Base-by-base conservation (phyloP, 2,329 filamentous ascomycete species). In the Lachnellula willkommii region DNA sequence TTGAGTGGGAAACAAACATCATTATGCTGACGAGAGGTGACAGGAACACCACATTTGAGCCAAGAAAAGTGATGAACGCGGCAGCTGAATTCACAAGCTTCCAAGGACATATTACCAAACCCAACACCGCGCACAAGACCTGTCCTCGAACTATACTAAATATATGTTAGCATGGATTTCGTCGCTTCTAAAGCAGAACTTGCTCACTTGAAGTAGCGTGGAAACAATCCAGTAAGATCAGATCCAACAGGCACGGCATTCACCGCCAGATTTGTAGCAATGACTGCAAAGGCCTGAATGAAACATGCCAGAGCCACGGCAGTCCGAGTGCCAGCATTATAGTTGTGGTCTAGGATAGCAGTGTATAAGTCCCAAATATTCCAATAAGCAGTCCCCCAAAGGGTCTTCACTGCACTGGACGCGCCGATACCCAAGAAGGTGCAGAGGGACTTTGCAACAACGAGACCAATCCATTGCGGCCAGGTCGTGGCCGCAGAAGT, bases 1-100 rank as follows among this genome's bases (percentile, higher is more conserved):
- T 62, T 55, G 64, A 61, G 66, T 52, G 66, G 28, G 28, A 32
- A 32, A 32, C 65, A 49, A 60, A 65, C 32, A 66, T 42, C 60
- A 66, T 65, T 32, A 68, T 63, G 15, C 63, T 65, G 37, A 65
- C 64, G 15, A 67, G 61, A 40, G 81, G 80, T 0, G 79, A 81
- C 14, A 85, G 72, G 67, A 85, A 85, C 17, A 85, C 73, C 1
- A 79, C 79, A 66, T 85, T 84, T 0, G 83, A 84, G 43, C 78
- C 75, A 75, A 89, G 84, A 69, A 88, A 88, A 47, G 79, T 79
- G 6, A 85, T 71, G 57, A 87, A 81, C 1, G 77, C 80, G 1
- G 71, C 68, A 2, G 83, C 83, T 0, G 78, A 82, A 46, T 70
- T 74, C 15, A 86, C 72, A 58, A 87, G 86, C 69, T 84, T 84